Percentiles rank a stretch among this genome's conserved stretches.
Conservation (phyloP, 164 flowering plant species). For the Magnolia sinica region DNA sequence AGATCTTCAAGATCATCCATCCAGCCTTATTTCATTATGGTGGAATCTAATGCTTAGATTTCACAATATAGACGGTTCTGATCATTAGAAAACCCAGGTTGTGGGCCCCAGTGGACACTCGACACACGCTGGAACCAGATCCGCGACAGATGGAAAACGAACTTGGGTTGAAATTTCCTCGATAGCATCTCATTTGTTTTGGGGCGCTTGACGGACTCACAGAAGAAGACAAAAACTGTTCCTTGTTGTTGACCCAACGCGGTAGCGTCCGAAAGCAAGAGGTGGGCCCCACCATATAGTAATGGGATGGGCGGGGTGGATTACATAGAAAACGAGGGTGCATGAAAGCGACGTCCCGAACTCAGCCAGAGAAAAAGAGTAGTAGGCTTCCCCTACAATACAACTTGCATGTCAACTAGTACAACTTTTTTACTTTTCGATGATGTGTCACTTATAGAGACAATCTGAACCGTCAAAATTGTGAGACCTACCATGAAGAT, state of each 20-base stretch:
- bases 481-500: not conserved
- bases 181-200: not conserved
- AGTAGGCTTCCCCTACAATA: not conserved
- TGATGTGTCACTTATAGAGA: not conserved
- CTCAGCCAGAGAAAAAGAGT: not conserved
- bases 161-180: not conserved
- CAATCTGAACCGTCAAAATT: not conserved
- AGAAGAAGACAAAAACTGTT: not conserved
- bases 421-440: not conserved
- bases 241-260: not conserved
- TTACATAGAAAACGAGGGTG: not conserved
- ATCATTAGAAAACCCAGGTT: not conserved
- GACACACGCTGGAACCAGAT: no score
- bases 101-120: not conserved
- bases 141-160: not conserved
- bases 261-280: not conserved
- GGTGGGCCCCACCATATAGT: not conserved
- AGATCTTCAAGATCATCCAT: no score
- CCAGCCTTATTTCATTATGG: no score
- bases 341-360: not conserved
- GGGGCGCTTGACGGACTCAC: not conserved
- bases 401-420: not conserved
- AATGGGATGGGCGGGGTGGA: not conserved
- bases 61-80: no score
- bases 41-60: no score